Base-by-base conservation (phyloP, 2,329 filamentous ascomycete genomes). In the Escovopsis weberi region DNA sequence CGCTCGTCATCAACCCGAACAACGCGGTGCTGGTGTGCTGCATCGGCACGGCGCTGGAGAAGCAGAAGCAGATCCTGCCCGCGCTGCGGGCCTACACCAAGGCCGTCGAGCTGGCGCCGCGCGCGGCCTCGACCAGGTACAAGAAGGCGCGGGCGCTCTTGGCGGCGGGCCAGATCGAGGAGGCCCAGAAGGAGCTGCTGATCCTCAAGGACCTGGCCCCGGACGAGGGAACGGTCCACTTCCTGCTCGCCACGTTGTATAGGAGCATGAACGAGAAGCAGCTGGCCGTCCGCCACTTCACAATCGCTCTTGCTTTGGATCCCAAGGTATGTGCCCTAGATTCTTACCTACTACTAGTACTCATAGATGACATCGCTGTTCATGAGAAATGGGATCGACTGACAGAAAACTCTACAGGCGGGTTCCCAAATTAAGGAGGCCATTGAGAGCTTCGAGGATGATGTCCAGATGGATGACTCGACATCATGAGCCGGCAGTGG, bases 171-270 rank as follows among this genome's bases (percentile, higher is more conserved):
- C 79, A 69, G 61, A 72, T 83, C 38, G 71, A 83, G 33, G 72
- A 78, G 39, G 91, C 91, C 0, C 72, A 93, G 49, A 72, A 74
- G 26, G 91, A 98, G 58, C 68, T 98, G 43, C 78, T 87, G 60
- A 74, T 88, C n/a, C 65, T 98, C 46, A 91, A 93, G 57, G 85
- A 94, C 52, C 71, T 94, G 48, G 88, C 87, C 5, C 89, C 91
- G 0, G 88, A 98, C 55, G 89, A 96, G 60, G 85, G 89, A 4
- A 94, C 88, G 54, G 88, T 98, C 33, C 91, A 95, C 64, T 98
- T 95, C 66, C 68, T 94, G 48, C 77, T 98, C 34, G 93, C 88
- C 18, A 85, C 85, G 57, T 72, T 87, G 48, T 86, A 87, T 64
- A 82, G 82, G 61, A 72, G 68, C 43, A 69, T 85, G 54, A 78